Conservation (phyloP, 306 rosid genomes). For the Mimosa bimucronata region DNA sequence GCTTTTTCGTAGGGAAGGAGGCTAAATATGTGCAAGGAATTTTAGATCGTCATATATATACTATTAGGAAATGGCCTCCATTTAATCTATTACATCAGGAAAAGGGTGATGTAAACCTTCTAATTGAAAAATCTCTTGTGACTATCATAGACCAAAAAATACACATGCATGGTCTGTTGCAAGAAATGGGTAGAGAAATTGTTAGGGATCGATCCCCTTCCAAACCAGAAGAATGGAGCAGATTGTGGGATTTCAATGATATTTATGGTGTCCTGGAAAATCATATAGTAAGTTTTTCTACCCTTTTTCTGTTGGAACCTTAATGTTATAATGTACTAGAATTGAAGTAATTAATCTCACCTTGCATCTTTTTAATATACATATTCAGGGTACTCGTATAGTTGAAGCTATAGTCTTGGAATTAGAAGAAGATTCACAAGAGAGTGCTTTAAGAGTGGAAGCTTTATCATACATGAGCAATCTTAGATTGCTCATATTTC, state of each 20-base stretch:
- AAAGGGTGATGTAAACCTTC: too few species aligned
- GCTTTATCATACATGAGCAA: neutral
- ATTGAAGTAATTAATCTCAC: neutral
- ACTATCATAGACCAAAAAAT: slow-evolving; percentile 6
- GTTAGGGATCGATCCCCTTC: slow-evolving; percentile 8
- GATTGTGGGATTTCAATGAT: slow-evolving; percentile 35
- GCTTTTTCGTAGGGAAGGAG: too few species aligned
- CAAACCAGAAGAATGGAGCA: slow-evolving; percentile 39
- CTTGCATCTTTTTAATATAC: neutral
- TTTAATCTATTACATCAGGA: too few species aligned
- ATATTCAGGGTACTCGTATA: neutral
- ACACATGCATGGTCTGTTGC: slow-evolving; percentile 31
- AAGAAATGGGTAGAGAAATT: slow-evolving; percentile 18
- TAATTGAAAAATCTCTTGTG: slow-evolving; percentile 30
- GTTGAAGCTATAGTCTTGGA: slow-evolving; percentile 10
- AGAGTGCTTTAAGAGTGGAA: neutral
- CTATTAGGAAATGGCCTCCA: too few species aligned
- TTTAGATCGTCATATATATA: too few species aligned
- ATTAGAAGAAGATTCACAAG: neutral
- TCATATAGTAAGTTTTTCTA: too few species aligned
- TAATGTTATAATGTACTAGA: too few species aligned
- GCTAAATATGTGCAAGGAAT: neutral
- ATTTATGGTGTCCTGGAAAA: neutral
- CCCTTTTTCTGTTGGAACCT: too few species aligned
- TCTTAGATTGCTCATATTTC: neutral